These are phyloP conservation scores for Tylopilus plumbeoviolaceoides DNA, from an alignment of 768 basidiomycete species.

Conservation along the genomic window DNA sequence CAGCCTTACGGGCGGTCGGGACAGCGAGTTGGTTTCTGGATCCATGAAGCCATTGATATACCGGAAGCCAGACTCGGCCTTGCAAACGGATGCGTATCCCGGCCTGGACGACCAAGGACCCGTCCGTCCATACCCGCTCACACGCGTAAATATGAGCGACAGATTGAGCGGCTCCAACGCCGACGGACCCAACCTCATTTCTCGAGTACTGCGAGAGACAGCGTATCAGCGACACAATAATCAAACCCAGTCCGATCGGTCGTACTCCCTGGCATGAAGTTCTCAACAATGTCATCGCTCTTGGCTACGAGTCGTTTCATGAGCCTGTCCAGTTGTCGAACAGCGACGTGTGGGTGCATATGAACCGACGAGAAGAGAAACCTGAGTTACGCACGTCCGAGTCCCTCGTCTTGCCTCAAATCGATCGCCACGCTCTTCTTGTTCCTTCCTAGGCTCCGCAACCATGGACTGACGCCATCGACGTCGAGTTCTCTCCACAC, in stretches of 20 bases:
- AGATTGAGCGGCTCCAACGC: slow-evolving; percentile 72
- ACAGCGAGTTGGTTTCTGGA: slow-evolving; percentile 45
- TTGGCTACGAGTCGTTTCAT: slow-evolving; percentile 57
- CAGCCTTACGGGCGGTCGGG: slow-evolving; percentile 64
- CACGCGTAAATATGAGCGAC: slow-evolving; percentile 85
- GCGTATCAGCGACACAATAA: background rate
- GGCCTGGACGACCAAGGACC: slow-evolving; percentile 70
- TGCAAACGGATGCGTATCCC: slow-evolving; percentile 72
- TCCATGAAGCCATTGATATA: slow-evolving; percentile 69
- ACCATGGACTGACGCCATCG: slow-evolving; percentile 73
- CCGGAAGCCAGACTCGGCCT: slow-evolving; percentile 71
- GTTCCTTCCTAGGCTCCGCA: slow-evolving; percentile 61
- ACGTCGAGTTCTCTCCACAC: slow-evolving; percentile 69
- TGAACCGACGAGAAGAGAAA: no score
- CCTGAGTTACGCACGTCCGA: slow-evolving; percentile 38
- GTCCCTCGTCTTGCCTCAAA: slow-evolving; percentile 53
- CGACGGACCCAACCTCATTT: slow-evolving; percentile 64
- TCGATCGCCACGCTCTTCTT: slow-evolving; percentile 74
- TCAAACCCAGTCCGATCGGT: background rate
- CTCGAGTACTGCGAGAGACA: slow-evolving; percentile 50
- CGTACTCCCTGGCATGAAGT: slow-evolving; percentile 74
- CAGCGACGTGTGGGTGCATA: background rate
- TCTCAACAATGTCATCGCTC: slow-evolving; percentile 66
- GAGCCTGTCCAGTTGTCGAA: slow-evolving; percentile 35
- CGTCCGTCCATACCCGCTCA: slow-evolving; percentile 72